Conservation (phyloP, 176 grass and related monocot genomes). For the Eleusine indica region DNA sequence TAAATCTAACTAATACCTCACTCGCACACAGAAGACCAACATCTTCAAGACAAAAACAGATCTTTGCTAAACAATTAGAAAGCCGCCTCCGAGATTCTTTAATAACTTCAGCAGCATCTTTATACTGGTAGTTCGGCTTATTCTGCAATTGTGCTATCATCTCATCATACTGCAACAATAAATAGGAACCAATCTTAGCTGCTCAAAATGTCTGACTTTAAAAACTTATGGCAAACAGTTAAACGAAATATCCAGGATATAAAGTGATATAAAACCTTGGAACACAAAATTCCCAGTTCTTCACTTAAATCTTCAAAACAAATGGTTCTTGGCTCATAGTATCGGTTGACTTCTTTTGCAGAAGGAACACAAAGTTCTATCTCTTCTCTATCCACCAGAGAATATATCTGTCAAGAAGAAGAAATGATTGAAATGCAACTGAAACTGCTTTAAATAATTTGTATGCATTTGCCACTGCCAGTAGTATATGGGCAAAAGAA, state of each 20-base stretch:
- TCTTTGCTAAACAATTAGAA: constrained; percentile 58
- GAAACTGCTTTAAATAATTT: not conserved
- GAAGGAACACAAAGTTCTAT: constrained; percentile 68
- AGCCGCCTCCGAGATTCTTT: constrained; percentile 64
- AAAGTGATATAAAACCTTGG: constrained; percentile 52
- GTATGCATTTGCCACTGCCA: not conserved
- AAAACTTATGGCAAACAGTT: constrained; percentile 10
- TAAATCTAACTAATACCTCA: constrained; percentile 63
- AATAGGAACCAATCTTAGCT: constrained; percentile 20
- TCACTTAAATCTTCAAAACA: constrained; percentile 61
- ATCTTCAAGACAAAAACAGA: constrained; percentile 77
- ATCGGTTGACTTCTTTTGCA: constrained; percentile 70
- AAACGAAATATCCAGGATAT: constrained; percentile 16
- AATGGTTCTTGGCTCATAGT: constrained; percentile 61
- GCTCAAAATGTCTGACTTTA: not conserved
- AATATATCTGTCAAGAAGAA: constrained; percentile 65
- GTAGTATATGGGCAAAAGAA: constrained; percentile 17
- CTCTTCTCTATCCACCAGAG: constrained; percentile 70
- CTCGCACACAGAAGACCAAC: constrained; percentile 76
- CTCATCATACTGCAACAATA: constrained; percentile 63
- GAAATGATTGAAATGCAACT: constrained; percentile 5
- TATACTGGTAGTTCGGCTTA: constrained; percentile 42
- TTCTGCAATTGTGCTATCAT: constrained; percentile 57
- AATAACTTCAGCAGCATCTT: constrained; percentile 65
- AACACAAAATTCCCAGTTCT: constrained; percentile 46